Evolutionary conservation across 2,329 filamentous ascomycete genomes (phyloP).

Genomic region (Neonectria sp.): DNA sequence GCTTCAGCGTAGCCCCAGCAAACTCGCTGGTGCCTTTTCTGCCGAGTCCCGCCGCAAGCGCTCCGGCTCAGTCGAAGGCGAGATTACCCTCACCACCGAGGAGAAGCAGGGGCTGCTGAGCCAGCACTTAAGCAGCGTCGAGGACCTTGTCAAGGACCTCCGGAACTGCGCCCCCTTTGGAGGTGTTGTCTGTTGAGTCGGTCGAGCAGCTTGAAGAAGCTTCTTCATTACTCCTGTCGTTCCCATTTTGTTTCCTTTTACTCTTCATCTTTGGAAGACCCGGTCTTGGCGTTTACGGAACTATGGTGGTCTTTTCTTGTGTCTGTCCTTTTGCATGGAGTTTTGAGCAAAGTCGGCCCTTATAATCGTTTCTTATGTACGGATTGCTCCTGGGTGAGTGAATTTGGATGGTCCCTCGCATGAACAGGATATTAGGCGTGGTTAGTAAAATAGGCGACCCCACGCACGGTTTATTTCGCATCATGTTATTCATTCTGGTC

Average conservation of each 20-base stretch:
- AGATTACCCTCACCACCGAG: constrained; percentile 71
- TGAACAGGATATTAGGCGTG: constrained; percentile 49
- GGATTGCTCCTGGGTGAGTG: constrained; percentile 31
- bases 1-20: constrained; percentile 78
- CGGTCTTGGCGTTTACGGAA: constrained; percentile 37
- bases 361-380: constrained; percentile 42
- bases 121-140: constrained; percentile 84
- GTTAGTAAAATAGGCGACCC: constrained; percentile 43
- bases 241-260: constrained; percentile 19
- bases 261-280: constrained; percentile 12
- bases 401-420: constrained; percentile 46
- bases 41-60: constrained; percentile 51
- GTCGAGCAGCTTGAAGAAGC: background rate
- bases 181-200: constrained; percentile 64
- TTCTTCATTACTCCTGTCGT: background rate
- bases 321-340: constrained; percentile 41
- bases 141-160: constrained; percentile 88
- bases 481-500: constrained; percentile 25
- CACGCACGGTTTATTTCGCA: constrained; percentile 25
- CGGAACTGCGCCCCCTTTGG: constrained; percentile 84
- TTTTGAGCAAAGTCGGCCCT: constrained; percentile 41
- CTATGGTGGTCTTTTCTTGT: constrained; percentile 20
- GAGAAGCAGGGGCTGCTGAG: constrained; percentile 88
- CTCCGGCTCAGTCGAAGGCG: constrained; percentile 59
- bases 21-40: constrained; percentile 72